Evolutionary conservation across 2,329 filamentous ascomycete species (phyloP).

Genomic region (Ilyonectria sp.): DNA sequence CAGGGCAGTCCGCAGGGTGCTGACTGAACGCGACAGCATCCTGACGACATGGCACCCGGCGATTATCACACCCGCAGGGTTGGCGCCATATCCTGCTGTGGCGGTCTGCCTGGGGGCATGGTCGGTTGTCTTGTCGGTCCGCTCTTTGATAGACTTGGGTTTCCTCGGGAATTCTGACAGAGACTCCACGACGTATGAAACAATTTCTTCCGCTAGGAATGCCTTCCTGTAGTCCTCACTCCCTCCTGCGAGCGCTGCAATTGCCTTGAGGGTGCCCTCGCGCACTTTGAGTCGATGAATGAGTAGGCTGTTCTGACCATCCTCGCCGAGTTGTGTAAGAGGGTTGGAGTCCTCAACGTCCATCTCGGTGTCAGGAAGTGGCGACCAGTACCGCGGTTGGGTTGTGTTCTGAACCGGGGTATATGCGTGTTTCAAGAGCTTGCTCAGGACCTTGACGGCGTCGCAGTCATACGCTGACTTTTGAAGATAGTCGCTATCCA

Average conservation of each 20-base stretch:
- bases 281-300: conserved; percentile 83
- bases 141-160: conserved; percentile 61
- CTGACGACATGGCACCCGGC: conserved; percentile 88
- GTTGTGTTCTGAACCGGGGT: conserved; percentile 56
- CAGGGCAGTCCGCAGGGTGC: conserved; percentile 85
- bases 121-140: conserved; percentile 56
- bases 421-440: conserved; percentile 67
- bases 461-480: conserved; percentile 82
- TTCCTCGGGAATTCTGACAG: conserved; percentile 72
- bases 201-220: conserved; percentile 85
- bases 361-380: conserved; percentile 54
- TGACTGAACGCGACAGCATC: conserved; percentile 88
- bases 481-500: conserved; percentile 84
- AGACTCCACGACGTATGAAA: conserved; percentile 88
- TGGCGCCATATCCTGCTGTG: conserved; percentile 74
- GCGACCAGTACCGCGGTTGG: conserved; percentile 57
- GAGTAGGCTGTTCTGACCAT: conserved; percentile 72
- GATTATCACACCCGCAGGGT: conserved; percentile 83
- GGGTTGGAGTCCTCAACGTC: conserved; percentile 52
- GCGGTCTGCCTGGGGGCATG: conserved; percentile 49
- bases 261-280: conserved; percentile 81
- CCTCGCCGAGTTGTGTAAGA: conserved; percentile 68
- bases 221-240: conserved; percentile 89
- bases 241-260: conserved; percentile 85
- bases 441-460: conserved; percentile 62